Base-by-base conservation (phyloP, 2,329 filamentous ascomycete genomes). In the Botryotinia convoluta region DNA sequence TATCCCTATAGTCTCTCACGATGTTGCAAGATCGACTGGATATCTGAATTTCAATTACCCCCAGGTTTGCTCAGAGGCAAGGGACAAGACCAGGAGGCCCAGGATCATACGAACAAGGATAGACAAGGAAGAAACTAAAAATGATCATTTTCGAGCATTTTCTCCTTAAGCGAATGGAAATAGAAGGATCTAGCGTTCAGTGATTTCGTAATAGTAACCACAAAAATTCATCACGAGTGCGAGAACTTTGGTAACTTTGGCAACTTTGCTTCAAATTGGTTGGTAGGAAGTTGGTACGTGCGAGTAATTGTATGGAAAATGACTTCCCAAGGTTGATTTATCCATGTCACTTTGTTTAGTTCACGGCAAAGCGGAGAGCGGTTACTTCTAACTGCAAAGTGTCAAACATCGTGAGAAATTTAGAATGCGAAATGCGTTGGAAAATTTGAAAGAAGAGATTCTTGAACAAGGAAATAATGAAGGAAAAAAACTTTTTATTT, bases 11-110 rank as follows among this genome's bases (percentile, higher is more conserved):
- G 26, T 57, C n/a, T 9, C 64, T 42, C 48, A 32, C 45, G 5
- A 59, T 63, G 67, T 39, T 73, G 59, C 29, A 63, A 63, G 44
- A 73, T 64, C 39, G 48, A 73, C 68, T 73, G 72, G 72, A 71
- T 71, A 32, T 71, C 57, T n/a, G 65, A 71, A 57, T 73, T 73
- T 73, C 48, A 54, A 73, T 73, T 73, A 73, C 72, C 72, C 72
- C 72, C 72, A 73, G 72, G 54, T 73, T 73, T 73, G 26, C 63
- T 72, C n/a, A 29, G n/a, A 57, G 39, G 32, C 63, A 44, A 59
- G 63, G 51, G 51, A 29, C 51, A 29, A 18, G 51, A 29, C 51
- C n/a, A 29, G 51, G n/a, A 57, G n/a, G 51, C n/a, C 51, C 51
- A 57, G 51, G 51, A 57, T 29, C 14, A 29, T 18, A 16, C 51